These are phyloP conservation scores for Chalciporus sphaerocephalus DNA, from an alignment of 768 basidiomycete species.

Conservation along the genomic window DNA sequence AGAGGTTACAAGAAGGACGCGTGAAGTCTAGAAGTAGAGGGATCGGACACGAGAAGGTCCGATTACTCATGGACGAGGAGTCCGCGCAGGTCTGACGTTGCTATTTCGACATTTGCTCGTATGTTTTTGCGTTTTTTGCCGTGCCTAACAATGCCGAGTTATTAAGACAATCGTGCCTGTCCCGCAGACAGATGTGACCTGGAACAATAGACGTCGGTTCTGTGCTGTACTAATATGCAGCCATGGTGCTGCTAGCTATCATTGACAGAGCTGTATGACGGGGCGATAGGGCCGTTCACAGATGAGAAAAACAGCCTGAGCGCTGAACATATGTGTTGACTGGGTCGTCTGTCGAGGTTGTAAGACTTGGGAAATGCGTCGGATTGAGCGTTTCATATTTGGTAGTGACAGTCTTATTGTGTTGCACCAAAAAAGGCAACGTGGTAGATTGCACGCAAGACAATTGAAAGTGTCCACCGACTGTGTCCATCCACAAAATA, in stretches of 20 bases:
- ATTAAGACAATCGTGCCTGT: too few relatives aligned
- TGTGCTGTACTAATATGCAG: too few relatives aligned
- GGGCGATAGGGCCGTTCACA: too few relatives aligned
- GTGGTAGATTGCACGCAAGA: constrained; percentile 10
- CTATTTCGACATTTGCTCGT: neutral
- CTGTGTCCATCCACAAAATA: constrained; percentile 11
- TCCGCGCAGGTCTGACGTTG: constrained; percentile 1
- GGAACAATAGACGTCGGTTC: too few relatives aligned
- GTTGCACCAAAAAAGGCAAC: constrained; percentile 20
- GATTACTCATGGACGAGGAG: constrained; percentile 18
- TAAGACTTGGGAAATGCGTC: too few relatives aligned
- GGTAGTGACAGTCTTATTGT: constrained; percentile 24
- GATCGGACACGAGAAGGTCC: constrained; percentile 37
- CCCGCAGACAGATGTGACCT: too few relatives aligned
- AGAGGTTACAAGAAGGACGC: constrained; percentile 52
- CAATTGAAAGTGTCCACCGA: constrained; percentile 20
- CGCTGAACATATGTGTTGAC: too few relatives aligned
- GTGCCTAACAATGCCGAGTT: too few relatives aligned
- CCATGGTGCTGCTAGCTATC: too few relatives aligned
- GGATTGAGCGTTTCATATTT: neutral
- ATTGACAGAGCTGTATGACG: too few relatives aligned
- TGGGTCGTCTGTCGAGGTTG: too few relatives aligned
- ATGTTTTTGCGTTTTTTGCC: neutral
- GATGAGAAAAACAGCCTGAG: too few relatives aligned
- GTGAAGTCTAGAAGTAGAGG: constrained; percentile 45